Base-by-base conservation (phyloP, 768 basidiomycete genomes). In the Hygrocybe punicea region DNA sequence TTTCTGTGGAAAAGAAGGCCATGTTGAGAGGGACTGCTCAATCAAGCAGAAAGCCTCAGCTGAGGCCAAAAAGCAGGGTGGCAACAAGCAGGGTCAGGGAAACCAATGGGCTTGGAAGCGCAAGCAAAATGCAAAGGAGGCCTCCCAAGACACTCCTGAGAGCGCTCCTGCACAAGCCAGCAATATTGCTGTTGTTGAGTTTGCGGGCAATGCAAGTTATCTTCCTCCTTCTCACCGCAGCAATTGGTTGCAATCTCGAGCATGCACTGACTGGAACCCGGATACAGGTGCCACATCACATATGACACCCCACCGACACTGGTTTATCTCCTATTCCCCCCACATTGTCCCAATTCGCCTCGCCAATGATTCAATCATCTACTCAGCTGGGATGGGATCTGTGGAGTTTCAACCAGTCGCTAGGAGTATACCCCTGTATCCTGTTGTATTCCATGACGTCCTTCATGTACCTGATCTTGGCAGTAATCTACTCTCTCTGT, bases 281-380 rank as follows among this genome's bases (percentile, higher is more conserved):
- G 69, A 72, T 61, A 69, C 66, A 61, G 70, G 67, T 29, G 66
- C 69, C 51, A 62, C 68, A 57, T 62, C 62, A n/a, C n/a, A n/a
- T n/a, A n/a, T n/a, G n/a, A n/a, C n/a, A n/a, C n/a, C n/a, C n/a
- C n/a, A n/a, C n/a, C 51, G 63, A 69, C 59, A 71, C 69, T 68
- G 63, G 64, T 65, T 70, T 59, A 13, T 37, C 23, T 49, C 60
- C 11, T 62, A 62, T 55, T 34, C 14, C 11, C 59, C 58, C 0
- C 52, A 60, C 46, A 33, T 37, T 23, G 48, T 67, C 4, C 61
- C 65, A 5, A 63, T 72, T 21, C 53, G 62, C 19, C 64, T 70
- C 6, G 67, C 67, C 14, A 57, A 68, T 35, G 40, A 65, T 48
- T 7, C 33, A 1, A 40, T 66, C 21, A 58, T n/a, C n/a, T n/a